These are phyloP conservation scores for Musa schizocarpa DNA, from an alignment of 176 grass and related monocot genomes.

Conservation along the genomic window DNA sequence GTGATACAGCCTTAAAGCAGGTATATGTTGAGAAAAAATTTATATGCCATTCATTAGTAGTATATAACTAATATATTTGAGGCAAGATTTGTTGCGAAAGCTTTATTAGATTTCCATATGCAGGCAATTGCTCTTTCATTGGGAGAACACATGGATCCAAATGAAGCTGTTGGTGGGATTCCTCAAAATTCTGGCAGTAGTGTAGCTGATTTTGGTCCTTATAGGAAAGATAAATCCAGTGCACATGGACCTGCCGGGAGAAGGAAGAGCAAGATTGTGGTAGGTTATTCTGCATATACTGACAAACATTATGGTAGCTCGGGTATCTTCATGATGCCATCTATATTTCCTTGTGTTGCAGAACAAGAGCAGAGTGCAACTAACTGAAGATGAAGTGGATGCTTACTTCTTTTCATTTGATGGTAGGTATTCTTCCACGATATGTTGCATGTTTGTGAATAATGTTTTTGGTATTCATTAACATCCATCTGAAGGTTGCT, in stretches of 20 bases:
- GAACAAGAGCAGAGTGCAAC: conserved; percentile 70
- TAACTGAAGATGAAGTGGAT: conserved; percentile 85
- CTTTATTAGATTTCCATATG: conserved; percentile 18
- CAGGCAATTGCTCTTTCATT: conserved; percentile 88
- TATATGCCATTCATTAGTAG: not conserved
- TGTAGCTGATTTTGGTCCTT: conserved; percentile 20
- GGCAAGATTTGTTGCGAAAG: not conserved
- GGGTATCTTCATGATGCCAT: conserved; percentile 4
- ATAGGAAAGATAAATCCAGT: conserved; percentile 14
- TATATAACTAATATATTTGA: not conserved
- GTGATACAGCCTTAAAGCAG: conserved; percentile 56
- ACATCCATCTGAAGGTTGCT: not conserved
- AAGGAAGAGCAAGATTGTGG: conserved; percentile 45
- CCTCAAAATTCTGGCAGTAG: conserved; percentile 14
- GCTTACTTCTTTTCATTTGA: conserved; percentile 90
- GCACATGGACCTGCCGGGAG: conserved; percentile 32
- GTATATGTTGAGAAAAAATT: conserved; percentile 17
- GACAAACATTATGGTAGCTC: conserved; percentile 2
- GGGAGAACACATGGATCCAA: conserved; percentile 23
- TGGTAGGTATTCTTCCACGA: conserved; percentile 37
- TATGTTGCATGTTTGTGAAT: not conserved
- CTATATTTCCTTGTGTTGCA: conserved; percentile 1
- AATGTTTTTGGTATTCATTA: not conserved
- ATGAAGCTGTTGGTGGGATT: conserved; percentile 2
- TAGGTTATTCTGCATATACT: conserved; percentile 15